Evolutionary conservation across 177 flowering plant species (phyloP), one percentile per base, ranked within the genome.

Genomic region (Tripterygium wilfordii): DNA sequence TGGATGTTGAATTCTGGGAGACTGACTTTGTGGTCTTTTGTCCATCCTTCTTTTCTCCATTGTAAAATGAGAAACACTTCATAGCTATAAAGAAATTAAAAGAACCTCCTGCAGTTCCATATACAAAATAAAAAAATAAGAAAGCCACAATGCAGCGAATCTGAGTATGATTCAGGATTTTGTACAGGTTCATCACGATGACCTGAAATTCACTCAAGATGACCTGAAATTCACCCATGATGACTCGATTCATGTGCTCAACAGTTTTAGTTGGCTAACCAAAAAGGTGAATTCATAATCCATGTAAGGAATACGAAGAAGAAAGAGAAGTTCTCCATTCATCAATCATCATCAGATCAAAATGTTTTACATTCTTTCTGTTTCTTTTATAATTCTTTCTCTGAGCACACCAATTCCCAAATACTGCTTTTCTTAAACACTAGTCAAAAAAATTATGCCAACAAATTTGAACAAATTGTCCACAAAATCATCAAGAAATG

Each of bases 21-120:
- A 44, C 36, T 5, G 77, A 63, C 44, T 67, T 77, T 13, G 69
- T 20, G 59, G 71, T 49, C 59, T 55, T 76, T n/a, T 62, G 49
- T 40, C 72, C 86, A 27, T 73, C 76, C 64, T 65, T 73, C 64
- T 75, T 83, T 47, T 75, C 75, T 28, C 72, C 63, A 48, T 4
- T 42, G 32, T 27, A 45, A 48, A 74, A 78, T 32, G 48, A 21
- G 62, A 83, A 81, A 61, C 91, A 85, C 81, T 51, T 74, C 95
- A 85, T 88, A 23, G 16, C 40, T 30, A 30, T 14, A 9, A 15
- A 41, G 5, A 42, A 21, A 31, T 41, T 32, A 28, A 32, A 10
- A 22, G 20, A 30, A 13, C 39, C 5, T 9, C 3, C 17, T 30
- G 38, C 45, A 42, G 47, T 23, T 33, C 18, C 57, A 42, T 17